A percentile compares a stretch with the other conserved stretches of the same genome.
These are phyloP conservation scores for Lasiosphaeris hirsuta DNA, from an alignment of 495 filamentous ascomycete genomes.

Conservation along the genomic window DNA sequence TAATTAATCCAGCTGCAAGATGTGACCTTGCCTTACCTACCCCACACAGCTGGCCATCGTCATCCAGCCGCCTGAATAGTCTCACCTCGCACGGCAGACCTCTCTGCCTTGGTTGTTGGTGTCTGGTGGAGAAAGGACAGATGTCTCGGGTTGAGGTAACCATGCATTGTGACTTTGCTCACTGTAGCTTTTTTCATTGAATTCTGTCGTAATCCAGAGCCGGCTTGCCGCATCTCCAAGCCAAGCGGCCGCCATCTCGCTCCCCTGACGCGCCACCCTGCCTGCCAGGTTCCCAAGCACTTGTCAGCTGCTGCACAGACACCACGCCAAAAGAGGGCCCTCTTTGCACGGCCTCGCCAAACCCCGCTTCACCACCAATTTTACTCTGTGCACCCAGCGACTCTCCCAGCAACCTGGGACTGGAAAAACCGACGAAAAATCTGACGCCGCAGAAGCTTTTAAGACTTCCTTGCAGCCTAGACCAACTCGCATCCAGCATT, in stretches of 20 bases:
- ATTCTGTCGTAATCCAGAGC: not conserved
- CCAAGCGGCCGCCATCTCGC: not conserved
- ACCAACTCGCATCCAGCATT: slow-evolving; percentile 1
- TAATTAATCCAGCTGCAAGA: slow-evolving; percentile 7
- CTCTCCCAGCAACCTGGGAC: slow-evolving; percentile 14
- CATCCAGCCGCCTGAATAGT: no score
- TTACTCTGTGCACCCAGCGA: slow-evolving; percentile 24
- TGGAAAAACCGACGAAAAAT: slow-evolving; percentile 12
- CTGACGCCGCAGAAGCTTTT: not conserved
- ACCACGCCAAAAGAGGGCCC: slow-evolving; percentile 21
- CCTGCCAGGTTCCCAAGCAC: not conserved
- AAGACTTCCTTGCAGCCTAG: not conserved
- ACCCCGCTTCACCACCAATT: slow-evolving; percentile 29
- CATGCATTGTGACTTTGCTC: no score
- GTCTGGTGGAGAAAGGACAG: no score
- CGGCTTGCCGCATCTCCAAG: not conserved
- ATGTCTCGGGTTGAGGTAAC: no score
- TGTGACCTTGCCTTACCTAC: not conserved
- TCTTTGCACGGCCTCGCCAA: slow-evolving; percentile 13
- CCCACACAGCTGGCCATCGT: not conserved
- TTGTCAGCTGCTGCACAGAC: slow-evolving; percentile 26
- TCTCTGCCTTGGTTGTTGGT: no score
- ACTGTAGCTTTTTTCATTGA: not conserved
- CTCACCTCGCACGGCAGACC: no score
- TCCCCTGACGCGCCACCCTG: slow-evolving; percentile 4